Conservation (phyloP, 2,329 filamentous ascomycete species). For the Berkeleyomyces rouxiae region DNA sequence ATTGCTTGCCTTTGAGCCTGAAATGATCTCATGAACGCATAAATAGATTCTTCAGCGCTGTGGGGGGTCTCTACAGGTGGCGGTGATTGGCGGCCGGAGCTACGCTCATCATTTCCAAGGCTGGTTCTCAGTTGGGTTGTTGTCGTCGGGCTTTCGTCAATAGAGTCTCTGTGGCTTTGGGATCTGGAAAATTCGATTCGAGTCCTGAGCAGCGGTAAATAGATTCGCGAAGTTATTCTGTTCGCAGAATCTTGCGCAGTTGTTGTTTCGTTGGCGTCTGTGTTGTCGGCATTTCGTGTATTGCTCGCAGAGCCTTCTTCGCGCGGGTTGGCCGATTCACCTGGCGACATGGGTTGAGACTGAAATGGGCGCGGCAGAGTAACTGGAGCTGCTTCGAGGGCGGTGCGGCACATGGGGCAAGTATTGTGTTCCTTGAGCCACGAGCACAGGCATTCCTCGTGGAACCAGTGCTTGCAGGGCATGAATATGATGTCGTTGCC, state of each 20-base stretch:
- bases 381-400: conserved; percentile 26
- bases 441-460: conserved; percentile 60
- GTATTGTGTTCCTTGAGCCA: conserved; percentile 89
- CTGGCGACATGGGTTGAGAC: not conserved
- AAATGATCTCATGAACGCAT: not conserved
- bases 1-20: not conserved
- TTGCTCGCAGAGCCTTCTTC: not conserved
- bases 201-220: not conserved
- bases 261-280: not conserved
- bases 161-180: not conserved
- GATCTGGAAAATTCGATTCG: not conserved
- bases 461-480: conserved; percentile 90
- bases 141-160: not conserved
- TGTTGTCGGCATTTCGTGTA: not conserved
- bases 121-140: not conserved
- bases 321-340: not conserved
- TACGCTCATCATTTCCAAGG: not conserved
- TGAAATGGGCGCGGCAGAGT: not conserved
- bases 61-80: not conserved
- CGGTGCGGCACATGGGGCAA: conserved; percentile 62
- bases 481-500: conserved; percentile 60
- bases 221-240: not conserved
- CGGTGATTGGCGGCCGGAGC: not conserved
- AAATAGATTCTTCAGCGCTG: not conserved
- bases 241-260: not conserved